Percentiles rank a stretch among this genome's conserved stretches.
Conservation (phyloP, 208 protist genomes). For the Wallacemonas collosoma region DNA sequence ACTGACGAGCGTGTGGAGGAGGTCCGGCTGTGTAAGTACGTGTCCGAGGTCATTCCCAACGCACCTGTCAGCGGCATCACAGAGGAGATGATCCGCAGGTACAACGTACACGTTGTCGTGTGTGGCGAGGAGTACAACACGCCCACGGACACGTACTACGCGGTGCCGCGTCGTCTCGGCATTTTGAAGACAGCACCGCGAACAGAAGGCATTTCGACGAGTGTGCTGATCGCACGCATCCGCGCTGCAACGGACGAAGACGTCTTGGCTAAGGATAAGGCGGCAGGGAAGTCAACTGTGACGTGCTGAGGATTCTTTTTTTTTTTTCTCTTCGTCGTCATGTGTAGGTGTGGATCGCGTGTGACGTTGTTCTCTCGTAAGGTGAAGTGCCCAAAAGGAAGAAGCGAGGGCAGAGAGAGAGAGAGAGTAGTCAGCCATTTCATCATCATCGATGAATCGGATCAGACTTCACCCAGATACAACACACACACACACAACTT, state of each 20-base stretch:
- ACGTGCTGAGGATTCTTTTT: constrained; percentile 26
- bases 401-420: no score
- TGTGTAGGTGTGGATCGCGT: background rate
- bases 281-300: constrained; percentile 32
- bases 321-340: no score
- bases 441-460: no score
- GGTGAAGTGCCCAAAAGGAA: no score
- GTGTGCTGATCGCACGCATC: constrained; percentile 84
- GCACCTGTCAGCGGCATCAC: constrained; percentile 85
- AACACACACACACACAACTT: background rate
- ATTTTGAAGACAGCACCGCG: constrained; percentile 88
- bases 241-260: constrained; percentile 55
- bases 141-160: constrained; percentile 89
- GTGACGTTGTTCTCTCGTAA: no score
- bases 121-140: constrained; percentile 92
- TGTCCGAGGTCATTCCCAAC: constrained; percentile 90
- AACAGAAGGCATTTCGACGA: constrained; percentile 92
- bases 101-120: constrained; percentile 93
- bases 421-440: no score
- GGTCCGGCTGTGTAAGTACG: constrained; percentile 90
- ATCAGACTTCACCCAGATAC: background rate
- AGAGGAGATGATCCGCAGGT: constrained; percentile 84
- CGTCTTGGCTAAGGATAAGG: constrained; percentile 67
- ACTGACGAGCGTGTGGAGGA: constrained; percentile 85
- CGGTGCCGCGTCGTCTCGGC: constrained; percentile 78